Conservation (phyloP, 2,329 filamentous ascomycete genomes). For the Diplocarpon mali region DNA sequence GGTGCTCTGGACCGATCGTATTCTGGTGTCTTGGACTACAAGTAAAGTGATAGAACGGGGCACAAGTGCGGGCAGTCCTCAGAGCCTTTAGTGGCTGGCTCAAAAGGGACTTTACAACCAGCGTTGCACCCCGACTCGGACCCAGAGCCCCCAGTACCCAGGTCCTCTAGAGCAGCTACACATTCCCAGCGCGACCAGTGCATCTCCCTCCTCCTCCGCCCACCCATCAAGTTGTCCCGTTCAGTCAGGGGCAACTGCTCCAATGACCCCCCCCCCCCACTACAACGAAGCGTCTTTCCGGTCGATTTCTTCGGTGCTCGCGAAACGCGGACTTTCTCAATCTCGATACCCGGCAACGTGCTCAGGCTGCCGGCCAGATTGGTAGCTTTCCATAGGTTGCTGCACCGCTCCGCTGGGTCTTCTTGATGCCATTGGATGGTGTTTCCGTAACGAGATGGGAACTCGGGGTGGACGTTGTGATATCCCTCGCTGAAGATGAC, state of each 20-base stretch:
- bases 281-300: conserved; percentile 62
- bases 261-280: conserved; percentile 72
- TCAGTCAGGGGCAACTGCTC: conserved; percentile 72
- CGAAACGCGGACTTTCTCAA: conserved; percentile 78
- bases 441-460: conserved; percentile 87
- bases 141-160: too few relatives aligned
- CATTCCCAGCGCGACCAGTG: conserved; percentile 42
- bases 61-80: too few relatives aligned
- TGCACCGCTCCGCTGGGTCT: conserved; percentile 80
- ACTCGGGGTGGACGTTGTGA: conserved; percentile 92
- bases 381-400: conserved; percentile 67
- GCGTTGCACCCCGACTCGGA: too few relatives aligned
- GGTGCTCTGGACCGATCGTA: too few relatives aligned
- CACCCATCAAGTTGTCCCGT: conserved; percentile 76
- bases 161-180: too few relatives aligned
- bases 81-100: too few relatives aligned
- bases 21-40: too few relatives aligned
- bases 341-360: conserved; percentile 80
- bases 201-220: conserved; percentile 65
- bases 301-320: too few relatives aligned
- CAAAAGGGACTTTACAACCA: too few relatives aligned
- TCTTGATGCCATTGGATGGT: conserved; percentile 83
- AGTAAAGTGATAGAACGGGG: too few relatives aligned
- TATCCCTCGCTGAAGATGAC: conserved; percentile 79
- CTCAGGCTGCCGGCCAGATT: conserved; percentile 77